These are phyloP conservation scores for Pisolithus marmoratus DNA, from an alignment of 768 basidiomycete genomes.

Conservation along the genomic window DNA sequence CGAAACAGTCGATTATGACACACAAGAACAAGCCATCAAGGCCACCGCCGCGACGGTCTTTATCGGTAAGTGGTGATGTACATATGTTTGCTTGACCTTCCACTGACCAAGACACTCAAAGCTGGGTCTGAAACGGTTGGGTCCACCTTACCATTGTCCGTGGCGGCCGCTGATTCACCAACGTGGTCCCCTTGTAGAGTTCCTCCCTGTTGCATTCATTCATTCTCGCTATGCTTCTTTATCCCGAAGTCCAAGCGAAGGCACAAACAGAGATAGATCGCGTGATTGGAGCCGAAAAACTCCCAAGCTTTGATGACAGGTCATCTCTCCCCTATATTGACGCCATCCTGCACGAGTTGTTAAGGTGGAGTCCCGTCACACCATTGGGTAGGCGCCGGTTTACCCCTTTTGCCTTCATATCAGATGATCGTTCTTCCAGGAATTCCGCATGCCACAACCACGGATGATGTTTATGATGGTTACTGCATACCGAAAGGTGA, in stretches of 20 bases:
- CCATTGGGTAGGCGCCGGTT: conserved; percentile 15
- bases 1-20: conserved; percentile 8
- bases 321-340: conserved; percentile 34
- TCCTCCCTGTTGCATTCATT: conserved; percentile 20
- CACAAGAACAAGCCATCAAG: conserved; percentile 22
- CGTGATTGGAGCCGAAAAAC: conserved; percentile 14
- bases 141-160: background rate
- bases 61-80: conserved; percentile 12
- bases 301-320: conserved; percentile 24
- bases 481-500: conserved; percentile 39
- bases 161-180: background rate
- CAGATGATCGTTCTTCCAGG: conserved; percentile 4
- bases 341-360: conserved; percentile 35
- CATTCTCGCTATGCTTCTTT: conserved; percentile 23
- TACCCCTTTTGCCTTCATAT: background rate
- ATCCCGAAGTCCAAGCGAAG: conserved; percentile 20
- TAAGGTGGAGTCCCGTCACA: conserved; percentile 21
- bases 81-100: background rate
- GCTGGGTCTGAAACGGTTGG: conserved; percentile 22
- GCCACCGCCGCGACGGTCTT: conserved; percentile 18
- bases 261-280: conserved; percentile 24
- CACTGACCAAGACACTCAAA: background rate
- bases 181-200: conserved; percentile 9
- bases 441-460: conserved; percentile 19
- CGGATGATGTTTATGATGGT: conserved; percentile 22